phyloP scores from a whole-genome alignment of 257 asterid genomes.

The Apocynum venetum region DNA sequence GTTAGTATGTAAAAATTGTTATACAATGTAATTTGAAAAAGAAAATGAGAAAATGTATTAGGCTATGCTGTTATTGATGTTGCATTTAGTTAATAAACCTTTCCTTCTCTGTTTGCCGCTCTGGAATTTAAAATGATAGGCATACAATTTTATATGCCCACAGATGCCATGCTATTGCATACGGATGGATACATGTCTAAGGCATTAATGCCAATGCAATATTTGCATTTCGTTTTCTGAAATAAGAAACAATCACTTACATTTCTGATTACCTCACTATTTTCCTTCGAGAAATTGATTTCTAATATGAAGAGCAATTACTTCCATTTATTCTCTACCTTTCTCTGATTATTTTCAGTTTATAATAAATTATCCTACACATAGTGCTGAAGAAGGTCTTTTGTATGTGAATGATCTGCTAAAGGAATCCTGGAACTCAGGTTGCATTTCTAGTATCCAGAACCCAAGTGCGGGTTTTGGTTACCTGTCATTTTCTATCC shows the following conservation, averaged over 20 bases:
- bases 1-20: background rate
- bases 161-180: too few species aligned
- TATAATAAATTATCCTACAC: background rate
- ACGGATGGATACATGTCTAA: too few species aligned
- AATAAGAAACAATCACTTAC: background rate
- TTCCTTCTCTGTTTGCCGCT: background rate
- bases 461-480: background rate
- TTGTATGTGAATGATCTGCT: background rate
- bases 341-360: background rate
- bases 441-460: background rate
- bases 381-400: background rate
- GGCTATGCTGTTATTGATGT: background rate
- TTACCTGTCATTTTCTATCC: background rate
- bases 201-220: background rate
- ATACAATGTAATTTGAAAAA: background rate
- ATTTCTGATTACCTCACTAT: background rate
- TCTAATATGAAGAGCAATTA: background rate
- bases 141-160: background rate
- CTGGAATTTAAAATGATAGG: background rate
- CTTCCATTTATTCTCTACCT: background rate
- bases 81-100: background rate
- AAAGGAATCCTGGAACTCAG: background rate
- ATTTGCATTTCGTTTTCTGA: background rate
- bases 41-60: background rate
- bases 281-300: background rate